Conservation (phyloP, 352 stramenopile genomes). For the Plasmopara viticola region DNA sequence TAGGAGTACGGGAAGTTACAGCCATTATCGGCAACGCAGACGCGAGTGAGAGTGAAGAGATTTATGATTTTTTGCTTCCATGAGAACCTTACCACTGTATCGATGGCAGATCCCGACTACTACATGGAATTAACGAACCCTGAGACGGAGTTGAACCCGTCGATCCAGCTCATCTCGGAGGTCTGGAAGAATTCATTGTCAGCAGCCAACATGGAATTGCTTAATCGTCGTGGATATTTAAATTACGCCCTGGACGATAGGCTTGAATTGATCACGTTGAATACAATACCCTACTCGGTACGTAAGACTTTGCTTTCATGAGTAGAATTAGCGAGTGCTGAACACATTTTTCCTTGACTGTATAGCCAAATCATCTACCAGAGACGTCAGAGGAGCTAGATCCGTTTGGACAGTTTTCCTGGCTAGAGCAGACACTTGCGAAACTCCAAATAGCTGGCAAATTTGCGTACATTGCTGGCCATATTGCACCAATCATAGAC, state of each 20-base stretch:
- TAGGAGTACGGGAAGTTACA: conserved; percentile 38
- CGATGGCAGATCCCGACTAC: conserved; percentile 24
- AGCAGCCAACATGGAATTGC: conserved; percentile 40
- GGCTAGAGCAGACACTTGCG: conserved; percentile 75
- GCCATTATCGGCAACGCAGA: conserved; percentile 81
- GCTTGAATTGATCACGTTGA: conserved; percentile 69
- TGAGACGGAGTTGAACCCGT: not conserved
- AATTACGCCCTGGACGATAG: conserved; percentile 58
- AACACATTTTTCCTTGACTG: not conserved
- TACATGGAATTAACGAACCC: not conserved
- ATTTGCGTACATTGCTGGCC: conserved; percentile 84
- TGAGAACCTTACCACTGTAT: conserved; percentile 54
- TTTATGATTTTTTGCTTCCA: conserved; percentile 3
- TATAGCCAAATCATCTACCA: conserved; percentile 66
- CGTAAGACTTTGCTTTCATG: not conserved
- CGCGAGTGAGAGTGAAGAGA: conserved; percentile 33
- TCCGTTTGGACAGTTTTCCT: conserved; percentile 88
- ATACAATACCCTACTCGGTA: conserved; percentile 84
- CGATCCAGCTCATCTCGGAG: conserved; percentile 14
- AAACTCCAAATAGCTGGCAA: conserved; percentile 39
- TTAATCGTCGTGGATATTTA: conserved; percentile 65
- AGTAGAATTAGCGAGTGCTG: not conserved
- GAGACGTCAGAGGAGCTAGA: conserved; percentile 64
- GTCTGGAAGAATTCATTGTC: conserved; percentile 62
- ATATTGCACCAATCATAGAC: conserved; percentile 89